Base-by-base conservation (phyloP, 2,329 filamentous ascomycete genomes). In the Samsoniella hepiali region DNA sequence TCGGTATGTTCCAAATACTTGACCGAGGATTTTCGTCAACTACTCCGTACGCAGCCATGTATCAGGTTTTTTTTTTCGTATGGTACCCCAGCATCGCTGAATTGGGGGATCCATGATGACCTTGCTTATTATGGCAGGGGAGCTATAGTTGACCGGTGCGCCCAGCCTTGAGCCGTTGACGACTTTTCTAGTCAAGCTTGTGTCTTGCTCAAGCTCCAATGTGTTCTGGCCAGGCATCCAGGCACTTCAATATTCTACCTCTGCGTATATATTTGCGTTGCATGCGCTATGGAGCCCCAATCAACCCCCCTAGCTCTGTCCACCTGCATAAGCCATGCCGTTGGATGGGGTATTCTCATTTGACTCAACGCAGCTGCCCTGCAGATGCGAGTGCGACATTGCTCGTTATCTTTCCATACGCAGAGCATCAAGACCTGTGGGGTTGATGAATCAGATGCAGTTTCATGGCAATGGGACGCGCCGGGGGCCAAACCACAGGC, bases 291-390 rank as follows among this genome's bases (percentile, higher is more conserved):
- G 58, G 58, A 44, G 58, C 27, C 10, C 47, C 47, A 51, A 53
- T 32, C 8, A 38, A 29, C 38, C 15, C 22, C 27, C 40, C 17
- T 38, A 29, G 29, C 55, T 47, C 38, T 31, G 44, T 51, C 22
- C 36, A 44, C 58, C 58, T 60, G 58, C 58, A 51, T 51, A 36
- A 54, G 58, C 49, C n/a, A 61, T 53, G 49, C 29, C n/a, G 36
- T 34, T 42, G 3, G 17, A 60, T 53, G 58, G 58, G 36, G 47
- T 6, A 34, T 44, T 27, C 49, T 61, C 58, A 61, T 61, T 61
- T 61, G 29, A 54, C 38, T 59, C 57, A 36, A 11, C 22, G 34
- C 47, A 32, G 34, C 32, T 47, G 34, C 58, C 58, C 58, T 60
- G 58, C 49, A 61, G 38, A 38, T 44, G n/a, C 47, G 9, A 7